Evolutionary conservation across 2,329 filamentous ascomycete species (phyloP).

Genomic region (Botrytis medusae): DNA sequence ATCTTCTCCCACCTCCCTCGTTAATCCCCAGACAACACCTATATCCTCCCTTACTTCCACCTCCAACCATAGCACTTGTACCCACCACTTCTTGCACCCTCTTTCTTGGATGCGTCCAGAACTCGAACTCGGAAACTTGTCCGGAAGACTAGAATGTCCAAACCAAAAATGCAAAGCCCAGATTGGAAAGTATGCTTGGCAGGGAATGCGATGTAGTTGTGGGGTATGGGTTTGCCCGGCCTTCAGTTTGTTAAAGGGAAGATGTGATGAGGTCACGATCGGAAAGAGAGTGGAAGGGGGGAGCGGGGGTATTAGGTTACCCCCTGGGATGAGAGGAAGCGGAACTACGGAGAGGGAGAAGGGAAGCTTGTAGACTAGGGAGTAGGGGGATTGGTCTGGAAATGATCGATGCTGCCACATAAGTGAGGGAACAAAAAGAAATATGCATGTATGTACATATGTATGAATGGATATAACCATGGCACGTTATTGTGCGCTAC

Average conservation of each 20-base stretch:
- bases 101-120: conserved; percentile 91
- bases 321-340: conserved; percentile 48
- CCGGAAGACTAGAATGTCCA: conserved; percentile 83
- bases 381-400: not conserved
- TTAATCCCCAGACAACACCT: conserved; percentile 22
- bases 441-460: not conserved
- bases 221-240: conserved; percentile 87
- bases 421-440: too few species aligned
- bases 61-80: conserved; percentile 53
- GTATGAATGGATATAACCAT: not conserved
- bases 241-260: conserved; percentile 79
- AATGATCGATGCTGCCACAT: too few species aligned
- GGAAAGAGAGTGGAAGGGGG: conserved; percentile 25
- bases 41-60: conserved; percentile 35
- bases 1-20: conserved; percentile 28
- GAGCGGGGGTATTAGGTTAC: conserved; percentile 53
- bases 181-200: conserved; percentile 93
- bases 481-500: too few species aligned
- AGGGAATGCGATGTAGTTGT: conserved; percentile 90
- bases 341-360: conserved; percentile 21
- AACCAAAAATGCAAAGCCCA: conserved; percentile 74
- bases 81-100: conserved; percentile 88
- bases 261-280: conserved; percentile 65
- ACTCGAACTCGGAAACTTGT: conserved; percentile 76
- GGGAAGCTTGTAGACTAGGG: conserved; percentile 8